phyloP scores from a whole-genome alignment of 208 protist species.

The Tritrichomonas musculus region DNA sequence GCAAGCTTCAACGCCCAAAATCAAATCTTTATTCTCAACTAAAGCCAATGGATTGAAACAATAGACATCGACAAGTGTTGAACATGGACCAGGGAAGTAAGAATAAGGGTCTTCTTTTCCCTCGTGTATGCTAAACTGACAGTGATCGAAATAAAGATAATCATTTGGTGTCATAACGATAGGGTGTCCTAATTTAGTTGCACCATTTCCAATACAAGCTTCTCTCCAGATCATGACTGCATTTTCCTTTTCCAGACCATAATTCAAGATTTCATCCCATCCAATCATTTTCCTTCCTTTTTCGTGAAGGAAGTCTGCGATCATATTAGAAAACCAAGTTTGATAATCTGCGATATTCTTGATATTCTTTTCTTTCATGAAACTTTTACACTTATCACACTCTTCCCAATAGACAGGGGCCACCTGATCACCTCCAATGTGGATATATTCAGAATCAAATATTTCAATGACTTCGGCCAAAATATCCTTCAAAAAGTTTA shows the following conservation, averaged over 20 bases:
- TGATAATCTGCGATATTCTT: neutral
- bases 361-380: neutral
- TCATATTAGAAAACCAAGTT: neutral
- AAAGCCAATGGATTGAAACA: neutral
- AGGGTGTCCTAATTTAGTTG: neutral
- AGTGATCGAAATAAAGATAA: neutral
- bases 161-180: neutral
- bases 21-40: neutral
- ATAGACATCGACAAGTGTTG: neutral
- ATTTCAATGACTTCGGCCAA: neutral
- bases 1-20: neutral
- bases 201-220: neutral
- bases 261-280: constrained; percentile 2
- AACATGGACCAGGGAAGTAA: neutral
- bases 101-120: no score
- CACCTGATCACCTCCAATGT: neutral
- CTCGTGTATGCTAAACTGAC: neutral
- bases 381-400: neutral
- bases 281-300: neutral
- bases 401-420: neutral
- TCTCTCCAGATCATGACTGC: neutral
- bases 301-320: neutral
- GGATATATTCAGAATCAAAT: constrained; percentile 27
- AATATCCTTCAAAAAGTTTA: neutral
- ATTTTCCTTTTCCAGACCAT: neutral